Percentiles rank a stretch among this genome's conserved stretches.
phyloP scores from a whole-genome alignment of 148 eudicot species.

The Vaccinium darrowii region DNA sequence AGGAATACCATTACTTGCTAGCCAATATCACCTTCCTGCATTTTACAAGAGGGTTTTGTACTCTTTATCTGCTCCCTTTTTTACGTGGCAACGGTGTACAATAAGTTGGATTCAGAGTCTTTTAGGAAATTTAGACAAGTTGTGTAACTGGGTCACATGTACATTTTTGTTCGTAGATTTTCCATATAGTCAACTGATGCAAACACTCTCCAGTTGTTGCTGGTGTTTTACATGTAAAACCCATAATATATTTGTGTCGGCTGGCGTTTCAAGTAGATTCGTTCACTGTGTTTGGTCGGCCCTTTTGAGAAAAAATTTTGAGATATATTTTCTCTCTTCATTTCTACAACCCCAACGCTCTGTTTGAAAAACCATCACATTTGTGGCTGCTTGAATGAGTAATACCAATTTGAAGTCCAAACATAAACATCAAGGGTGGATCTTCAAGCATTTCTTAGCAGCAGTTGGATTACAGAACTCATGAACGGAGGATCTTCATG shows the following conservation, averaged over 20 bases:
- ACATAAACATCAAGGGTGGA: background rate
- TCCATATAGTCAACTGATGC: slow-evolving; percentile 1
- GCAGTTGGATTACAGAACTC: too few relatives aligned
- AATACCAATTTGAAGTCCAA: background rate
- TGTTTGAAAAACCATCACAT: background rate
- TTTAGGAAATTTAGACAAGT: slow-evolving; percentile 26
- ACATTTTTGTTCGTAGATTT: slow-evolving; percentile 16
- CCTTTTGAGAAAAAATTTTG: background rate
- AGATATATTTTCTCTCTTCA: background rate
- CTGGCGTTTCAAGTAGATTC: too few relatives aligned
- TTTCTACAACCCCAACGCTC: background rate
- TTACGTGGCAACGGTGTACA: slow-evolving; percentile 37
- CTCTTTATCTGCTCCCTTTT: slow-evolving; percentile 27
- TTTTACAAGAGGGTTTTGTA: slow-evolving; percentile 11
- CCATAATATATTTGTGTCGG: background rate
- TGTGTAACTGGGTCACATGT: slow-evolving; percentile 23
- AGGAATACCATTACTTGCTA: slow-evolving; percentile 16
- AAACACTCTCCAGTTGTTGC: background rate
- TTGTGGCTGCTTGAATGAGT: background rate
- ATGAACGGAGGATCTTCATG: background rate
- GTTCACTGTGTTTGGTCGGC: too few relatives aligned
- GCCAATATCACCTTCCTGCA: slow-evolving; percentile 11
- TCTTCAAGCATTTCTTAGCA: background rate
- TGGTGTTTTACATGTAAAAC: background rate
- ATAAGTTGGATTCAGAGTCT: slow-evolving; percentile 15